These are phyloP conservation scores for Arthrobotrys conoides DNA, from an alignment of 2,329 filamentous ascomycete genomes.

Conservation along the genomic window DNA sequence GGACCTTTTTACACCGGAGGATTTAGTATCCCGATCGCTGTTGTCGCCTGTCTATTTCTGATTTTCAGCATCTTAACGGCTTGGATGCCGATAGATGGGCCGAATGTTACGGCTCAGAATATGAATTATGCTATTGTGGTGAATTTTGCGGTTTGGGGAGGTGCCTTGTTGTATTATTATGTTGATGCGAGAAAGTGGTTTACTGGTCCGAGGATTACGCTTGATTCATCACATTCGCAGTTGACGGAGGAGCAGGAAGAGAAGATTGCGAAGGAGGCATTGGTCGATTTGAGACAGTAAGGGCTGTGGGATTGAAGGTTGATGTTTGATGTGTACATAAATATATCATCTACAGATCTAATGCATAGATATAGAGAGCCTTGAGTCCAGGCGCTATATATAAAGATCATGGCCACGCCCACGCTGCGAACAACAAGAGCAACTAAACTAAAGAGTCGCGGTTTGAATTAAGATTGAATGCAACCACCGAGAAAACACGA, in stretches of 20 bases:
- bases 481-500: no score
- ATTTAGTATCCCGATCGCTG: conserved; percentile 72
- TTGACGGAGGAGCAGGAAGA: conserved; percentile 61
- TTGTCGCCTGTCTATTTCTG: conserved; percentile 72
- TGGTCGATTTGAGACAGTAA: conserved; percentile 62
- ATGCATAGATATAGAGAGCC: neutral
- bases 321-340: neutral
- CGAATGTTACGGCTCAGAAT: conserved; percentile 69
- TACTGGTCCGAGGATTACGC: conserved; percentile 73
- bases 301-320: no score
- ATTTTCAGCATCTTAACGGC: conserved; percentile 72
- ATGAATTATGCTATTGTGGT: conserved; percentile 78
- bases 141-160: conserved; percentile 74
- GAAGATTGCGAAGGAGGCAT: conserved; percentile 63
- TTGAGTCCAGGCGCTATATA: no score
- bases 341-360: neutral
- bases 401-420: neutral
- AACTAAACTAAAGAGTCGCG: no score
- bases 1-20: conserved; percentile 74
- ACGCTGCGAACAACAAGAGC: no score
- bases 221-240: conserved; percentile 65
- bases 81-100: conserved; percentile 74
- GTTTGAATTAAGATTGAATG: no score
- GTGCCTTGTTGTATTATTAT: conserved; percentile 72
- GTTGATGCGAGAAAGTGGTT: conserved; percentile 74